These are phyloP conservation scores for Eutypa lata DNA, from an alignment of 2,329 filamentous ascomycete species.

Conservation along the genomic window DNA sequence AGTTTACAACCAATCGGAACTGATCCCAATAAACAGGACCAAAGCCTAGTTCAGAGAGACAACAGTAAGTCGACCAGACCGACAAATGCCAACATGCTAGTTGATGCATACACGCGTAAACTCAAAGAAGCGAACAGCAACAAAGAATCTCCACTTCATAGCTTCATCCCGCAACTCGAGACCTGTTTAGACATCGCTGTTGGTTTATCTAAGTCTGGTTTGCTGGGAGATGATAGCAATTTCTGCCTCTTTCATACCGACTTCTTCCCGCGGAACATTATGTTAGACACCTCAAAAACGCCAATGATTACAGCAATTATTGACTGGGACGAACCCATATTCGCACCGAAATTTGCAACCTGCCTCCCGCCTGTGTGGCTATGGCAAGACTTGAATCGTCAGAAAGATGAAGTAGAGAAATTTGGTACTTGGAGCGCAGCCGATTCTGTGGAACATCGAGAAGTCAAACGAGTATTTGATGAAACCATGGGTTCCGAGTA, in stretches of 20 bases:
- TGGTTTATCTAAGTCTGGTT: neutral
- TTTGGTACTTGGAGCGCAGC: neutral
- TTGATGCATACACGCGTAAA: neutral
- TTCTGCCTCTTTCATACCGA: neutral
- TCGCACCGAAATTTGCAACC: neutral
- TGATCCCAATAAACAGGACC: too few species aligned
- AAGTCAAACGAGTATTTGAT: neutral
- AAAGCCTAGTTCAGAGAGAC: too few species aligned
- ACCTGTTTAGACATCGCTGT: neutral
- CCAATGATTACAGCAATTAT: neutral
- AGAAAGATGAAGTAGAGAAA: neutral
- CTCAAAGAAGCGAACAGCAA: neutral
- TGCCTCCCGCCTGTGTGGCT: neutral
- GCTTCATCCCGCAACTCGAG: neutral
- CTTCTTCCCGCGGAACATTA: neutral
- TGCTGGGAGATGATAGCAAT: neutral
- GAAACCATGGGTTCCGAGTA: neutral
- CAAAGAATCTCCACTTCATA: neutral
- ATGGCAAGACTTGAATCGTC: neutral
- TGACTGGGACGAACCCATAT: neutral
- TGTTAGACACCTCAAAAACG: neutral
- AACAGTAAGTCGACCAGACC: neutral
- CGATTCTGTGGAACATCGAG: neutral
- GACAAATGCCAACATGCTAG: neutral
- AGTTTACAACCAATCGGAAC: neutral